Evolutionary conservation across 805 yeast genomes (phyloP).

Genomic region (Candida berthetii): DNA sequence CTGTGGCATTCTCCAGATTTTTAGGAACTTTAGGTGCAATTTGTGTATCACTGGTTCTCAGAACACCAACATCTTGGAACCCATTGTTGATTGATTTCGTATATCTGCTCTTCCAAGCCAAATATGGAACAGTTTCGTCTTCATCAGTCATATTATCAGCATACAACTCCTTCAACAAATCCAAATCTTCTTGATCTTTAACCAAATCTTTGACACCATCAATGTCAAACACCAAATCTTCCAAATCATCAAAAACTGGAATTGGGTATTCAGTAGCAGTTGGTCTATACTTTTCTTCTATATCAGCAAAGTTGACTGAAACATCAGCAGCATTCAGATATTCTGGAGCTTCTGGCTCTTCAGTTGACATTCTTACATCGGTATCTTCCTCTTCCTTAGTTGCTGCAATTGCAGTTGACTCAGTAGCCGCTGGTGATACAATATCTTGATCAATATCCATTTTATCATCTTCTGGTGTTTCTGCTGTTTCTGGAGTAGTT

Average conservation of each 20-base stretch:
- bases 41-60: conserved; percentile 3
- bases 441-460: conserved; percentile 13
- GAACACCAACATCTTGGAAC: conserved; percentile 19
- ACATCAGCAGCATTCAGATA: conserved; percentile 2
- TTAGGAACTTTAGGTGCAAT: conserved; percentile 17
- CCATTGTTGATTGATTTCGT: conserved; percentile 14
- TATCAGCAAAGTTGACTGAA: conserved; percentile 13
- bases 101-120: conserved; percentile 61
- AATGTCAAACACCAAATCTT: conserved; percentile 30
- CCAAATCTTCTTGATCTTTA: conserved; percentile 72
- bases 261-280: conserved; percentile 37
- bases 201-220: conserved; percentile 45
- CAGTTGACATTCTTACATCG: no score
- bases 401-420: no score
- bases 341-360: conserved; percentile 13
- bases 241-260: conserved; percentile 43
- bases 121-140: conserved; percentile 35
- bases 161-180: conserved; percentile 42
- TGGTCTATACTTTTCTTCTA: conserved; percentile 41
- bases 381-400: conserved; percentile 17
- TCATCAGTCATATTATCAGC: conserved; percentile 7
- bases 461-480: conserved; percentile 18
- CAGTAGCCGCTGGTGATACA: not conserved
- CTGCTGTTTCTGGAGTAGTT: conserved; percentile 20
- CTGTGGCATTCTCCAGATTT: conserved; percentile 36